Evolutionary conservation across 2,329 filamentous ascomycete species (phyloP).

Genomic region (Drechslerella stenobrocha): DNA sequence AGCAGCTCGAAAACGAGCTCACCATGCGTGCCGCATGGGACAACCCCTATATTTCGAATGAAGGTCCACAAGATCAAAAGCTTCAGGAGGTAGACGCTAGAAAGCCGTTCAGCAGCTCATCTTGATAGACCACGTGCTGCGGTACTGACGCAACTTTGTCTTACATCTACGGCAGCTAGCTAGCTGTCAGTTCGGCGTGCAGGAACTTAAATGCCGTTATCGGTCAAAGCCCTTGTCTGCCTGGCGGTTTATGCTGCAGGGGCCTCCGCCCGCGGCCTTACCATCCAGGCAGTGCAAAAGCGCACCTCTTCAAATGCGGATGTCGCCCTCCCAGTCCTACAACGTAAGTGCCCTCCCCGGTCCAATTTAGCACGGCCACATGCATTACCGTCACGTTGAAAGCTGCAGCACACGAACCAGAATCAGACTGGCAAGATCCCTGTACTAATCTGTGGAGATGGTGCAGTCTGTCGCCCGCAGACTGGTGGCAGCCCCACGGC

Average conservation of each 20-base stretch:
- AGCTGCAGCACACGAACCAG: too few relatives aligned
- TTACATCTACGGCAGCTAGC: too few relatives aligned
- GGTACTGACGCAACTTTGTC: too few relatives aligned
- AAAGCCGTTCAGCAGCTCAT: too few relatives aligned
- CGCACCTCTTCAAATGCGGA: background rate
- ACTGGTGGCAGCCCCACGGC: slow-evolving; percentile 1
- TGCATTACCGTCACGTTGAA: too few relatives aligned
- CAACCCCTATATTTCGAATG: slow-evolving; percentile 8
- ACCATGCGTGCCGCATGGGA: slow-evolving; percentile 12
- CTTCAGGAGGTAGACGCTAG: too few relatives aligned
- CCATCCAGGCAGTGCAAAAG: slow-evolving; percentile 20
- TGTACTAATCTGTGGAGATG: background rate
- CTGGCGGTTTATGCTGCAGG: background rate
- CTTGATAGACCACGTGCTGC: too few relatives aligned
- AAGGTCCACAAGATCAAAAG: too few relatives aligned
- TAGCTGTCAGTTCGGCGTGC: too few relatives aligned
- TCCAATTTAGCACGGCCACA: too few relatives aligned
- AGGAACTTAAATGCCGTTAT: background rate
- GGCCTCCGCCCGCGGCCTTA: slow-evolving; percentile 18
- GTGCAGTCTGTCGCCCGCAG: slow-evolving; percentile 34
- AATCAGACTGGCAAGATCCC: too few relatives aligned
- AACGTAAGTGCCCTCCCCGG: slow-evolving; percentile 10
- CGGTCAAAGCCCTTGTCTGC: background rate
- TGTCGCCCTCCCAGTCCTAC: slow-evolving; percentile 2
- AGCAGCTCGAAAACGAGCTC: slow-evolving; percentile 14